phyloP scores from a whole-genome alignment of 192 early-diverging fungal genomes.

The Jimgerdemannia flammicorona region DNA sequence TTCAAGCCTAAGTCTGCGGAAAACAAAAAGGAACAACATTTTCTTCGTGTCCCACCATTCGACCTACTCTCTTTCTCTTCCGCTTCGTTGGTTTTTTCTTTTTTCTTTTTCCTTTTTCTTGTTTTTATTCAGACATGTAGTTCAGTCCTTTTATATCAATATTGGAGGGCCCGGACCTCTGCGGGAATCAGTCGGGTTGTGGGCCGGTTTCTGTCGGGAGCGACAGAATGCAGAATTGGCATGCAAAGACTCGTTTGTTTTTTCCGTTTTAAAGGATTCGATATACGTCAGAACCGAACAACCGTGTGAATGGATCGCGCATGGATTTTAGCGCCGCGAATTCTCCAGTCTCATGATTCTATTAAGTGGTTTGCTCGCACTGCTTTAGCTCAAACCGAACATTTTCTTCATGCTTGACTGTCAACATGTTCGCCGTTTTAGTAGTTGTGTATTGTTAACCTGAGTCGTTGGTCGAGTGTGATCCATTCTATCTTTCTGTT shows the following conservation, averaged over 20 bases:
- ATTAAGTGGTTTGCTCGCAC: too few relatives aligned
- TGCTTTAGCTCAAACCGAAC: too few relatives aligned
- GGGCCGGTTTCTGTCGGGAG: not conserved
- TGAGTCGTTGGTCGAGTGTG: too few relatives aligned
- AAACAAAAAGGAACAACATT: slow-evolving; percentile 3
- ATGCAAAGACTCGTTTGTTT: not conserved
- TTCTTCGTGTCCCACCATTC: not conserved
- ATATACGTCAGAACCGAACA: too few relatives aligned
- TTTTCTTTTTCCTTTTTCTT: slow-evolving; percentile 8
- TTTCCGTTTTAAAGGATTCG: not conserved
- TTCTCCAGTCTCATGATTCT: too few relatives aligned
- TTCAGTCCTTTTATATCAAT: slow-evolving; percentile 2
- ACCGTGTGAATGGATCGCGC: too few relatives aligned
- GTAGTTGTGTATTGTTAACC: too few relatives aligned
- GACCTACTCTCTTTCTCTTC: slow-evolving; percentile 1
- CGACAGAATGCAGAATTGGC: not conserved
- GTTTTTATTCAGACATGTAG: not conserved
- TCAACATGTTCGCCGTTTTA: too few relatives aligned
- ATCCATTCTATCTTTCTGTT: too few relatives aligned
- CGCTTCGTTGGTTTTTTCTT: not conserved
- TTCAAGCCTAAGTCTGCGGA: slow-evolving; percentile 4
- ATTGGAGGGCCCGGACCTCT: slow-evolving; percentile 6
- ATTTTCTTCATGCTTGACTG: too few relatives aligned
- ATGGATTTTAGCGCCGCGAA: too few relatives aligned
- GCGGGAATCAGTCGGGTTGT: not conserved